These are phyloP conservation scores for Salmacisia buchloeana DNA, from an alignment of 1,284 basidiomycete genomes.

Conservation along the genomic window DNA sequence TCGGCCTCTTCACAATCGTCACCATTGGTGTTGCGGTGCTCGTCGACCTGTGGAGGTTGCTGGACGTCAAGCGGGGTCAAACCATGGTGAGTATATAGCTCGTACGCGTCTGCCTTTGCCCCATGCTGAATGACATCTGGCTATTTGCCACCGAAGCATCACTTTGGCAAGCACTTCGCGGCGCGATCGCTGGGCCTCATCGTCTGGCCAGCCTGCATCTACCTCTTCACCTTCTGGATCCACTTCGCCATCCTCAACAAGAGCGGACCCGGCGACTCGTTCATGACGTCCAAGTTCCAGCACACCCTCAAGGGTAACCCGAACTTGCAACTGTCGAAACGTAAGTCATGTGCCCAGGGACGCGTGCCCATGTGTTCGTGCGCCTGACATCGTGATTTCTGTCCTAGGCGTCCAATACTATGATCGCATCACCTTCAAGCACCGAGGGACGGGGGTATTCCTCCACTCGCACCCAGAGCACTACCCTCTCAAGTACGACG, in stretches of 20 bases:
- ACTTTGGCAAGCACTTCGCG: slow-evolving; percentile 81
- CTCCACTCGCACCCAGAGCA: slow-evolving; percentile 84
- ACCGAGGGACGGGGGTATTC: slow-evolving; percentile 87
- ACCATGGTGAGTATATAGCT: slow-evolving; percentile 19
- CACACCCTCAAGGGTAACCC: slow-evolving; percentile 90
- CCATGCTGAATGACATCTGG: too few relatives aligned
- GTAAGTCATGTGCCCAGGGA: neutral
- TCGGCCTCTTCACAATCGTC: slow-evolving; percentile 84
- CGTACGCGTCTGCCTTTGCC: too few relatives aligned
- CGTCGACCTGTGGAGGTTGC: slow-evolving; percentile 88
- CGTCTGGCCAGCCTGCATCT: slow-evolving; percentile 76
- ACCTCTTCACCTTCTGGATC: slow-evolving; percentile 92
- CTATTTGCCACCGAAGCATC: slow-evolving; percentile 60
- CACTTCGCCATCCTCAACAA: slow-evolving; percentile 87
- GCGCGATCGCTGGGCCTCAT: slow-evolving; percentile 85
- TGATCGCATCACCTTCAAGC: slow-evolving; percentile 78
- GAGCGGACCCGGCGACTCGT: slow-evolving; percentile 86
- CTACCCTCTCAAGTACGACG: slow-evolving; percentile 91
- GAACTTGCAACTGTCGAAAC: slow-evolving; percentile 74
- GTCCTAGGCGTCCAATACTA: slow-evolving; percentile 80
- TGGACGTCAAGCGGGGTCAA: slow-evolving; percentile 78
- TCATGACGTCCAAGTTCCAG: slow-evolving; percentile 98
- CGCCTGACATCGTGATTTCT: neutral
- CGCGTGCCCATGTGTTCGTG: neutral
- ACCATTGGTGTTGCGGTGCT: slow-evolving; percentile 85